Percentiles rank a stretch among this genome's conserved stretches.
Evolutionary conservation across 257 asterid species (phyloP).

Genomic region (Solanum rostratum): DNA sequence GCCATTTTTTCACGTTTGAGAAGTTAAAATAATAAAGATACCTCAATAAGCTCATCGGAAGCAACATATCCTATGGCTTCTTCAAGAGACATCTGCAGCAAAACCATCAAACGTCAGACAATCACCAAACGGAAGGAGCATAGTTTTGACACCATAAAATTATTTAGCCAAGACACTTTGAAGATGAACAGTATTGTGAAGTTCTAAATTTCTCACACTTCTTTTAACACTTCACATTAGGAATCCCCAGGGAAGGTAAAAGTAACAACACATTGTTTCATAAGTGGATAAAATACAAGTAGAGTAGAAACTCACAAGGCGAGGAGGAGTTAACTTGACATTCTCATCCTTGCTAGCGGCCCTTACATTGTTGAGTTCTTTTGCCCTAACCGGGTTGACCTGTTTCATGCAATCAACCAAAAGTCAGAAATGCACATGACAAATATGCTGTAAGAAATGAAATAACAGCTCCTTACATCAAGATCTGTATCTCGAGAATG

Average conservation of each 20-base stretch:
- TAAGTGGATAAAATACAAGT: not conserved
- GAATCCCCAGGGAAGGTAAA: not conserved
- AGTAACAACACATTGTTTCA: not conserved
- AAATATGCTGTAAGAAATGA: not conserved
- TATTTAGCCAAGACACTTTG: not conserved
- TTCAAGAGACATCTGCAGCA: conserved; percentile 76
- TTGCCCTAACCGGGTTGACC: conserved; percentile 83
- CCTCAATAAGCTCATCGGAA: conserved; percentile 97
- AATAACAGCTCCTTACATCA: conserved; percentile 50
- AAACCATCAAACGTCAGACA: not conserved
- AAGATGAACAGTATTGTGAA: not conserved
- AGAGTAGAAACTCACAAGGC: conserved; percentile 45
- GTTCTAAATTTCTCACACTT: not conserved
- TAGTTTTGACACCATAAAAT: not conserved
- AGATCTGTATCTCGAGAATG: conserved; percentile 96
- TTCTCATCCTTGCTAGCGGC: conserved; percentile 88
- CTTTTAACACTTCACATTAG: not conserved
- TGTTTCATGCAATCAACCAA: conserved; percentile 15
- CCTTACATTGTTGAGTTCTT: conserved; percentile 79
- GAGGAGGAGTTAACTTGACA: conserved; percentile 94
- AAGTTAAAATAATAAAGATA: not conserved
- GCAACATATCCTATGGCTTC: conserved; percentile 99
- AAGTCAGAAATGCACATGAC: conserved; percentile 6
- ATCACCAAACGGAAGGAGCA: not conserved
- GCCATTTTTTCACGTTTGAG: not conserved